phyloP scores from a whole-genome alignment of 2,329 filamentous ascomycete genomes.

The Aspergillus fijiensis region DNA sequence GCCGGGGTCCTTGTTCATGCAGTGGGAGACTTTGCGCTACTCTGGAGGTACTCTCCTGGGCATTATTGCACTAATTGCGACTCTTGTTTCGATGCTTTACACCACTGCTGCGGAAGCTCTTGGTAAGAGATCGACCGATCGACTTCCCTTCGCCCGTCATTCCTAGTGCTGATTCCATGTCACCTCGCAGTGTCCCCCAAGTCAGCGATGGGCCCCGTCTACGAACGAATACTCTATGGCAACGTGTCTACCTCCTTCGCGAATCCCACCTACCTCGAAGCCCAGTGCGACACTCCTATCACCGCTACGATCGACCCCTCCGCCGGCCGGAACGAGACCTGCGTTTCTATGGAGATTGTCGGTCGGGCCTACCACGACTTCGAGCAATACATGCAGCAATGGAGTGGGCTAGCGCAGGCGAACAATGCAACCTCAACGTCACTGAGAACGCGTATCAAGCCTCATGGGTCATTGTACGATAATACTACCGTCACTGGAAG shows the following conservation, averaged over 20 bases:
- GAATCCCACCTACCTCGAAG: constrained; percentile 58
- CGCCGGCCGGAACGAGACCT: constrained; percentile 52
- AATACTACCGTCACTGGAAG: constrained; percentile 69
- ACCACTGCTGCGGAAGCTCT: constrained; percentile 74
- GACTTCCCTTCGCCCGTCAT: neutral
- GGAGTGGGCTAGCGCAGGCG: constrained; percentile 51
- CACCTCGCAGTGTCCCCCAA: constrained; percentile 62
- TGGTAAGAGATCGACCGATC: constrained; percentile 30
- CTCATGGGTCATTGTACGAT: constrained; percentile 65
- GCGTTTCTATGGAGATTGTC: constrained; percentile 67
- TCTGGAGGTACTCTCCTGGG: constrained; percentile 66
- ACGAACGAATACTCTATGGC: constrained; percentile 53
- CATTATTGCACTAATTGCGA: constrained; percentile 61
- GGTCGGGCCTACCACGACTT: constrained; percentile 70
- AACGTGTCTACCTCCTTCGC: constrained; percentile 62
- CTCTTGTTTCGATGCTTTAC: constrained; percentile 68
- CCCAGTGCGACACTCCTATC: constrained; percentile 64
- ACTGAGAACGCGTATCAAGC: constrained; percentile 55
- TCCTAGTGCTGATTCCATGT: neutral
- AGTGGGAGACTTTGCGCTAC: constrained; percentile 64
- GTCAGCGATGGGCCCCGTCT: constrained; percentile 59
- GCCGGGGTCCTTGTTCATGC: constrained; percentile 70
- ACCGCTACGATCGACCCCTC: constrained; percentile 39
- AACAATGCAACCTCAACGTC: constrained; percentile 45
- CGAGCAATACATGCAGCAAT: constrained; percentile 58